Percentiles rank a stretch among this genome's conserved stretches.
Conservation (phyloP, 192 early-diverging fungal genomes). For the Geosiphon pyriformis region DNA sequence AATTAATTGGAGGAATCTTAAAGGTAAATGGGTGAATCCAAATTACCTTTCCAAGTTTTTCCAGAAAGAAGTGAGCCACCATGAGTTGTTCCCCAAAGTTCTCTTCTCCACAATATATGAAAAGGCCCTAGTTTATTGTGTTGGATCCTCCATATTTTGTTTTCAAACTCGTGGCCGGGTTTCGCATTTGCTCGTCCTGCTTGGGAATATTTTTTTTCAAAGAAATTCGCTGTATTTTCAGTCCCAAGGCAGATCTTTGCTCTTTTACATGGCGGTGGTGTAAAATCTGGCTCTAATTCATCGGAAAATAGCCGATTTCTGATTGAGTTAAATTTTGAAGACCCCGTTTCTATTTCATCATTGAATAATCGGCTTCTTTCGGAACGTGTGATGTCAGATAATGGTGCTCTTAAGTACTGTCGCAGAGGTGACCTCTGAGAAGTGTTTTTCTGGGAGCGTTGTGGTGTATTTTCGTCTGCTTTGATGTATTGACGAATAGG, state of each 20-base stretch:
- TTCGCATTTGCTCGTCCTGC: too few relatives aligned
- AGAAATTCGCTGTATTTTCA: background rate
- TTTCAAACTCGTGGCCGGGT: background rate
- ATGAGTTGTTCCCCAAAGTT: slow-evolving; percentile 10
- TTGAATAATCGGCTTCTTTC: background rate
- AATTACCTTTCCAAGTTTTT: slow-evolving; percentile 10
- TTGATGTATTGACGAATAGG: too few relatives aligned
- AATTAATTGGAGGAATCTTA: background rate
- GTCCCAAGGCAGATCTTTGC: background rate
- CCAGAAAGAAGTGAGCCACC: background rate
- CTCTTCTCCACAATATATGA: background rate
- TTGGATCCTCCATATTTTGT: background rate
- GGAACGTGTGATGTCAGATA: background rate
- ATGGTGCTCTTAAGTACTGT: background rate
- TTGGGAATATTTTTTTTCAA: background rate
- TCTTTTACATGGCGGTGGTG: background rate
- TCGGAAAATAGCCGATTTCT: background rate
- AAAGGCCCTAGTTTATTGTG: background rate
- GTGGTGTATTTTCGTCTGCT: background rate
- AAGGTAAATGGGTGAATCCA: background rate
- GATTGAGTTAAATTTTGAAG: too few relatives aligned
- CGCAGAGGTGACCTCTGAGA: background rate
- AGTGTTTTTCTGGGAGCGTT: background rate
- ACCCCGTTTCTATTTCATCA: background rate
- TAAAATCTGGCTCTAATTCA: background rate